Evolutionary conservation across 257 asterid genomes (phyloP).

Genomic region (Solanum appendiculatum): DNA sequence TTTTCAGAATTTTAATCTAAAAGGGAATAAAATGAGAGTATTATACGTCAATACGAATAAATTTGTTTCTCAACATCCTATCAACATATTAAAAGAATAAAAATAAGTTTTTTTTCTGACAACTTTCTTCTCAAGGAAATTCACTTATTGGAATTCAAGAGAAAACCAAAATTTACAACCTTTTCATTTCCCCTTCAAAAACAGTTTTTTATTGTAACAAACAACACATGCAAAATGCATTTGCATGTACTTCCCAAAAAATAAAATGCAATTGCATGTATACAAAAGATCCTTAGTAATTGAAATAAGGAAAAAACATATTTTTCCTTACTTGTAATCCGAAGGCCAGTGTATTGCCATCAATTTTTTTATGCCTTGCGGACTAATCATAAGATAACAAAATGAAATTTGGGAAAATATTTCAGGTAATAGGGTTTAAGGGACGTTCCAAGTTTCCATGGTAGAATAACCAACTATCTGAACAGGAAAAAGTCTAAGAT

Average conservation of each 20-base stretch:
- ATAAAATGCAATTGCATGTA: not conserved
- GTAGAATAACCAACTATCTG: not conserved
- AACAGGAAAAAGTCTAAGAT: not conserved
- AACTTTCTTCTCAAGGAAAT: not conserved
- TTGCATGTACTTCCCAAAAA: not conserved
- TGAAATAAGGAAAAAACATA: not conserved
- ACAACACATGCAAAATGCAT: not conserved
- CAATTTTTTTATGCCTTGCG: not conserved
- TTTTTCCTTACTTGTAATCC: not conserved
- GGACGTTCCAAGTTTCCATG: not conserved
- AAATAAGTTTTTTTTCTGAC: not conserved
- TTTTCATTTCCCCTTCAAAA: not conserved
- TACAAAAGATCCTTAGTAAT: not conserved
- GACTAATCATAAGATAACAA: not conserved
- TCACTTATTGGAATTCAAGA: not conserved
- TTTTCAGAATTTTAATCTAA: not conserved
- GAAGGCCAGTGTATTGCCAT: not conserved
- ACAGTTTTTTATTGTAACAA: not conserved
- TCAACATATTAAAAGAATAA: not conserved
- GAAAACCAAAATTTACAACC: not conserved
- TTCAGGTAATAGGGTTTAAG: not conserved
- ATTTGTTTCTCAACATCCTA: not conserved
- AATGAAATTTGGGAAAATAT: not conserved
- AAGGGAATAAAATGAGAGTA: not conserved
- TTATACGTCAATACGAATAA: not conserved